Conservation (phyloP, 176 grass and related monocot species). For the Poa annua region DNA sequence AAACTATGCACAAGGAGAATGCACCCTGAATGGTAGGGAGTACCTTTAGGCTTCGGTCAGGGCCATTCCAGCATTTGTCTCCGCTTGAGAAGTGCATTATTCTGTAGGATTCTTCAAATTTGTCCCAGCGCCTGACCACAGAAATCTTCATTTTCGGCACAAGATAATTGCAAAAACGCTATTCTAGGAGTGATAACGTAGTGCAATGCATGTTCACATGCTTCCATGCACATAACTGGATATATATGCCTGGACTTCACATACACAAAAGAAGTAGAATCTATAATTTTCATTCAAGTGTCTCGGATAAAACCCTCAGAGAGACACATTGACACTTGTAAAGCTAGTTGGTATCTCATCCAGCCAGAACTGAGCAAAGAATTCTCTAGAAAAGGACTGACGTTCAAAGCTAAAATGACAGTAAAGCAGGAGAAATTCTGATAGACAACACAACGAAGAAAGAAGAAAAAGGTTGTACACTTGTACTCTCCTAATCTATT, state of each 20-base stretch:
- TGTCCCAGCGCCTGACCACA: constrained; percentile 78
- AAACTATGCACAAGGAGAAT: background rate
- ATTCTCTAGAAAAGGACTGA: background rate
- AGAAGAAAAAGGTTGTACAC: background rate
- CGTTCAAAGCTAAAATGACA: constrained; percentile 24
- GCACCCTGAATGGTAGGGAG: constrained; percentile 2
- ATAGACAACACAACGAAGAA: background rate
- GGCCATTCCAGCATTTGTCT: constrained; percentile 96
- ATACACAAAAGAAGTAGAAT: background rate
- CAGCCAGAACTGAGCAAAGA: background rate
- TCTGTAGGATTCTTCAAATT: constrained; percentile 89
- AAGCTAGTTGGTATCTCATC: constrained; percentile 2
- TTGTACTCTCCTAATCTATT: constrained; percentile 1
- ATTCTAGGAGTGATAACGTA: background rate
- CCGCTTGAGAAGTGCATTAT: constrained; percentile 86
- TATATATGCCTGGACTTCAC: background rate
- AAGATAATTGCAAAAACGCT: constrained; percentile 10
- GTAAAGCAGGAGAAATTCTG: constrained; percentile 26
- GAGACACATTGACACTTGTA: background rate
- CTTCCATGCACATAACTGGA: background rate
- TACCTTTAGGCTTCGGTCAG: constrained; percentile 92
- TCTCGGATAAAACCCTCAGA: background rate
- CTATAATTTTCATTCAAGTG: background rate
- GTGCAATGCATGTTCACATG: background rate
- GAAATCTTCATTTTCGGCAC: constrained; percentile 9